A percentile compares a stretch with the other conserved stretches of the same genome.
phyloP scores from a whole-genome alignment of 2,329 filamentous ascomycete genomes.

The Claviceps quebecensis region DNA sequence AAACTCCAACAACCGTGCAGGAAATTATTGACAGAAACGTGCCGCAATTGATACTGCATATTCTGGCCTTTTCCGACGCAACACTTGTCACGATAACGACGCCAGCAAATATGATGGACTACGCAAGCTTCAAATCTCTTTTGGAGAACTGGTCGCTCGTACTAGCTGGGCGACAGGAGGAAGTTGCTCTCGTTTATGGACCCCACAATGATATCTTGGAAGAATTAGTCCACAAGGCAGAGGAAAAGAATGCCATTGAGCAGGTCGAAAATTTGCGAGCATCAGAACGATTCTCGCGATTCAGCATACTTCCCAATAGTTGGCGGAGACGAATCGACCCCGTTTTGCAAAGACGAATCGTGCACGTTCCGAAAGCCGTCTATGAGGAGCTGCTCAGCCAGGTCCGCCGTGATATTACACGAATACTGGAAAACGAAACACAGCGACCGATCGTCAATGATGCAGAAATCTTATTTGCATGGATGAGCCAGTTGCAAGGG shows the following conservation, averaged over 20 bases:
- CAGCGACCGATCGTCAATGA: conserved; percentile 2
- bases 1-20: conserved; percentile 1
- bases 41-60: conserved; percentile 4
- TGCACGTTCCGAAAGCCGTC: conserved; percentile 5
- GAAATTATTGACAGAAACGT: conserved; percentile 4
- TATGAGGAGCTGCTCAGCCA: conserved; percentile 4
- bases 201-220: conserved; percentile 1
- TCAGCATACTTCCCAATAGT: not conserved
- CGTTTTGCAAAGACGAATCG: conserved; percentile 3
- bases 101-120: conserved; percentile 4
- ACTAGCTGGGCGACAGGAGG: conserved; percentile 1
- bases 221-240: not conserved
- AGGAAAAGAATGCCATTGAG: not conserved
- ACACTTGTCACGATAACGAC: conserved; percentile 4
- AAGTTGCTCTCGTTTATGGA: conserved; percentile 1
- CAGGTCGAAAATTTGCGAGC: not conserved
- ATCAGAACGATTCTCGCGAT: not conserved
- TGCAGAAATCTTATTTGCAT: conserved; percentile 5
- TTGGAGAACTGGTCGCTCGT: conserved; percentile 6
- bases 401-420: conserved; percentile 2
- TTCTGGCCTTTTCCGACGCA: conserved; percentile 3
- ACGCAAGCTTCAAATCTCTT: conserved; percentile 4
- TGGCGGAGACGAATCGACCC: not conserved
- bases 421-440: not conserved
- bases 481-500: conserved; percentile 5